Evolutionary conservation across 805 yeast species (phyloP).

Genomic region (Saccharomycopsis synnaedendra): DNA sequence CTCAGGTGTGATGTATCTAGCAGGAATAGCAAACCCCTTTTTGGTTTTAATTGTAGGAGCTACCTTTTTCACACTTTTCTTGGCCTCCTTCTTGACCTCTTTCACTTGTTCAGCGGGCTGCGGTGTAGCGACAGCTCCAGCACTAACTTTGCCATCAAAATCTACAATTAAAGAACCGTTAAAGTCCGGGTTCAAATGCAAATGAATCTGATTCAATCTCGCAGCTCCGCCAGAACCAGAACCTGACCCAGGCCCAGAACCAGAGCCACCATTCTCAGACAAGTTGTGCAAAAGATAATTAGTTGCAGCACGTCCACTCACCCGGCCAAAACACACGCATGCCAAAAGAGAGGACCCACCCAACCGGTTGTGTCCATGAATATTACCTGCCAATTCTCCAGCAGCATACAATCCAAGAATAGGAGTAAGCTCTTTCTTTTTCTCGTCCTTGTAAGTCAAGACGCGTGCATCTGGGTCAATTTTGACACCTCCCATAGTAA

Average conservation of each 20-base stretch:
- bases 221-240: conserved; percentile 21
- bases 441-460: conserved; percentile 21
- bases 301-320: conserved; percentile 30
- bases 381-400: conserved; percentile 51
- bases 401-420: conserved; percentile 39
- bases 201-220: conserved; percentile 31
- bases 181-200: conserved; percentile 32
- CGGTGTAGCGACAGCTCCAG: conserved; percentile 1
- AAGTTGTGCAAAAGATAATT: conserved; percentile 24
- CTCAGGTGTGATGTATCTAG: conserved; percentile 32
- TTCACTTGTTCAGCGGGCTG: not conserved
- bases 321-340: conserved; percentile 42
- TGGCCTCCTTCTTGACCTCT: not conserved
- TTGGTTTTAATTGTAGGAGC: conserved; percentile 15
- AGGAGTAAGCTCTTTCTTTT: conserved; percentile 21
- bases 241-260: conserved; percentile 16
- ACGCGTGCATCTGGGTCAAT: conserved; percentile 35
- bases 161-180: conserved; percentile 27
- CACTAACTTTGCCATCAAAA: conserved; percentile 18
- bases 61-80: conserved; percentile 3
- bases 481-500: conserved; percentile 60
- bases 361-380: conserved; percentile 44
- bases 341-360: conserved; percentile 46
- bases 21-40: conserved; percentile 30
- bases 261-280: conserved; percentile 17